Conservation (phyloP, 371 early-diverging fungal species). For the Mortierella sp. region DNA sequence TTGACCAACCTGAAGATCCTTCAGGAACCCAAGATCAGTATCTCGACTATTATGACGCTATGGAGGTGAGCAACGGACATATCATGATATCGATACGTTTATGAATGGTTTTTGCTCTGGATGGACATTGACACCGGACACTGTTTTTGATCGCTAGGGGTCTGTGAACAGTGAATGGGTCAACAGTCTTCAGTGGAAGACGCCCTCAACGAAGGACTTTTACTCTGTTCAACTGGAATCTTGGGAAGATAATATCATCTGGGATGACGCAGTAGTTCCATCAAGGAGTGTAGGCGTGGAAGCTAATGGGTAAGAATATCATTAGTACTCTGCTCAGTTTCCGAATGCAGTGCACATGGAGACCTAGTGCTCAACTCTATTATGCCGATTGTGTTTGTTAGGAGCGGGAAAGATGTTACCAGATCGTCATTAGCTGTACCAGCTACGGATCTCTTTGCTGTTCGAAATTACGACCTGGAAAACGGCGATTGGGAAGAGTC, state of each 20-base stretch:
- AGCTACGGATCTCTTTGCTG: constrained; percentile 44
- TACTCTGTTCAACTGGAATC: constrained; percentile 75
- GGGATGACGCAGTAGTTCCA: constrained; percentile 69
- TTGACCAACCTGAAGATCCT: constrained; percentile 49
- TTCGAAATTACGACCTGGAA: constrained; percentile 67
- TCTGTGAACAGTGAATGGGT: constrained; percentile 26
- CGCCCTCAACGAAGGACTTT: constrained; percentile 55
- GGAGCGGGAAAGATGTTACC: too few species aligned
- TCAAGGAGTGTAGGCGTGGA: constrained; percentile 18
- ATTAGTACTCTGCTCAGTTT: too few species aligned
- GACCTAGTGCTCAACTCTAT: neutral
- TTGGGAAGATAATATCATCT: constrained; percentile 89
- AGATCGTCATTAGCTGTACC: too few species aligned
- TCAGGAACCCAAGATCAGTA: constrained; percentile 11
- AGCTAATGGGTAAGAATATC: constrained; percentile 14
- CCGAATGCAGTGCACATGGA: neutral
- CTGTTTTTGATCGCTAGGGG: constrained; percentile 14
- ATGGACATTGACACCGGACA: neutral
- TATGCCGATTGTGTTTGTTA: neutral
- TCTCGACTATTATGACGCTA: constrained; percentile 24
- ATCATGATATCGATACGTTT: too few species aligned
- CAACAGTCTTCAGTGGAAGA: constrained; percentile 25
- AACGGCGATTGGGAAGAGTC: constrained; percentile 74
- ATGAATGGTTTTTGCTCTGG: too few species aligned
- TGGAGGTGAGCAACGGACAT: constrained; percentile 22